These are phyloP conservation scores for Termitomyces bulborhizus DNA, from an alignment of 768 basidiomycete species.

Conservation along the genomic window DNA sequence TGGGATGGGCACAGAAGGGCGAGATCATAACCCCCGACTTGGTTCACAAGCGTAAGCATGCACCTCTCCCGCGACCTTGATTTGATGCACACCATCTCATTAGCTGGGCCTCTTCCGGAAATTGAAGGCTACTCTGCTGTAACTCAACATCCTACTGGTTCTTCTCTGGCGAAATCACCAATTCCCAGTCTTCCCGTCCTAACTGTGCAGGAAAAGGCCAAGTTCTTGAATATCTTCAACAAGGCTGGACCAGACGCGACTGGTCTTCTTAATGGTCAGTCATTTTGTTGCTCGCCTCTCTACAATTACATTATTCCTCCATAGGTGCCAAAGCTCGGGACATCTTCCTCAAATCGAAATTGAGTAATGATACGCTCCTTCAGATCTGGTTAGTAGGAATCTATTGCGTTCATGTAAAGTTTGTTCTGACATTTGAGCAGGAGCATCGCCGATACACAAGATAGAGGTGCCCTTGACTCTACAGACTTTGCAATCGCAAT, in stretches of 20 bases:
- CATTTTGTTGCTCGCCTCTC: neutral
- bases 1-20: constrained; percentile 90
- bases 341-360: constrained; percentile 87
- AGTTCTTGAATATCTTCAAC: constrained; percentile 77
- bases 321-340: constrained; percentile 83
- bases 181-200: constrained; percentile 59
- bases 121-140: constrained; percentile 66
- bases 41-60: constrained; percentile 61
- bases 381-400: constrained; percentile 75
- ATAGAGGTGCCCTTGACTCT: constrained; percentile 81
- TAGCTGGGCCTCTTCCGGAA: constrained; percentile 80
- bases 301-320: neutral
- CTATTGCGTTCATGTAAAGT: neutral
- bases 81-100: constrained; percentile 11
- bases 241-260: constrained; percentile 58
- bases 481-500: constrained; percentile 94
- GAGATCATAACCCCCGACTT: constrained; percentile 59
- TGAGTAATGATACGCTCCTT: constrained; percentile 79
- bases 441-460: constrained; percentile 93
- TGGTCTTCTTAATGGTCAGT: constrained; percentile 72
- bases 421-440: constrained; percentile 31
- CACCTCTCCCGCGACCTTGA: constrained; percentile 3
- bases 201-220: constrained; percentile 74
- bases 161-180: constrained; percentile 59
- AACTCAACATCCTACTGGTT: constrained; percentile 53